phyloP scores from a whole-genome alignment of 495 filamentous ascomycete genomes.

The Melanomma pulvis-pyrius region DNA sequence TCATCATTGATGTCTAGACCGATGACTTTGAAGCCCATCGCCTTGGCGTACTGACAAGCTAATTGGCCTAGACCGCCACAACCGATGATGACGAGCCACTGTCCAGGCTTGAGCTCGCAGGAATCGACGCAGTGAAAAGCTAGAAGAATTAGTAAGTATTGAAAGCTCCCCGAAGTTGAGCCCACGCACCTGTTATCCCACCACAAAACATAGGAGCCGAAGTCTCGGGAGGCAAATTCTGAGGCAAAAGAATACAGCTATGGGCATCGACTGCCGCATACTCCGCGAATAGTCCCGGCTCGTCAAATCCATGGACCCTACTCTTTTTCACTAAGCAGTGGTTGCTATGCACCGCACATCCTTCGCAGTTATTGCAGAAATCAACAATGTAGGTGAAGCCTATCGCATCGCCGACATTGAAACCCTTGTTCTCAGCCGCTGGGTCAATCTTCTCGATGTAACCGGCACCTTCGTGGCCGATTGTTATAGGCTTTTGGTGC shows the following conservation, averaged over 20 bases:
- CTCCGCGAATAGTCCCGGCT: slow-evolving; percentile 37
- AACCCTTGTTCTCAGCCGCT: slow-evolving; percentile 39
- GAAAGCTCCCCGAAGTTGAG: background rate
- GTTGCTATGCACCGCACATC: slow-evolving; percentile 42
- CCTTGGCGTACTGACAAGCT: slow-evolving; percentile 41
- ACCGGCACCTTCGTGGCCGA: slow-evolving; percentile 41
- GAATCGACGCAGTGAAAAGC: slow-evolving; percentile 48
- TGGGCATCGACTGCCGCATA: slow-evolving; percentile 38
- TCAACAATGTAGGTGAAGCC: slow-evolving; percentile 37
- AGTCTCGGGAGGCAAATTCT: slow-evolving; percentile 30
- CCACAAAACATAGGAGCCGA: slow-evolving; percentile 40
- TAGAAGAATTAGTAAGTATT: background rate
- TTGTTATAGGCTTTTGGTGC: slow-evolving; percentile 36
- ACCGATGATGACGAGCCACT: slow-evolving; percentile 42
- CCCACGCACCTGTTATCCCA: slow-evolving; percentile 31
- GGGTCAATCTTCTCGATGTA: slow-evolving; percentile 24
- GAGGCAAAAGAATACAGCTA: slow-evolving; percentile 33
- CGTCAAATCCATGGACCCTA: slow-evolving; percentile 37
- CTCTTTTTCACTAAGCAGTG: slow-evolving; percentile 39
- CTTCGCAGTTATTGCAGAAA: slow-evolving; percentile 38
- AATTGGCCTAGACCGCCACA: slow-evolving; percentile 37
- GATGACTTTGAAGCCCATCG: slow-evolving; percentile 40
- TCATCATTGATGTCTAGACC: slow-evolving; percentile 40
- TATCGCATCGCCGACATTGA: slow-evolving; percentile 36
- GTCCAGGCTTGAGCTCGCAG: slow-evolving; percentile 43